Evolutionary conservation across 768 basidiomycete species (phyloP).

Genomic region (Boletus vinaceobasis): DNA sequence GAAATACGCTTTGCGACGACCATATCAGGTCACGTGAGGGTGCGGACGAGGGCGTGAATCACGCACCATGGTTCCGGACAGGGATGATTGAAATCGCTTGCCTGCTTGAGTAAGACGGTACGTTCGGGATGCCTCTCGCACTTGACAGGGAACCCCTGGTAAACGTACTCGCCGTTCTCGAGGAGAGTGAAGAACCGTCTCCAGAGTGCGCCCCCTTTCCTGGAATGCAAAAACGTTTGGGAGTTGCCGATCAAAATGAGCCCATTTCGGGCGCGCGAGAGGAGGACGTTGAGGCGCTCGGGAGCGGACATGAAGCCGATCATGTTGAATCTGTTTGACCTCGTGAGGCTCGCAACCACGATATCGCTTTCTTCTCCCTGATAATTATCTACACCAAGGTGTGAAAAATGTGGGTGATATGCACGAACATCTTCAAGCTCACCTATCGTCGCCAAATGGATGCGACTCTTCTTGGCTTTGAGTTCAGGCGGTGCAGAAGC

Average conservation of each 20-base stretch:
- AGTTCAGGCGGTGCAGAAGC: slow-evolving; percentile 30
- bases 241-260: slow-evolving; percentile 66
- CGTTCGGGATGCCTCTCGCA: slow-evolving; percentile 53
- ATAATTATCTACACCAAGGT: slow-evolving; percentile 55
- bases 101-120: slow-evolving; percentile 35
- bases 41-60: fast-evolving
- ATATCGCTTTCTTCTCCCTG: slow-evolving; percentile 75
- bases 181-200: slow-evolving; percentile 8
- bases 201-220: slow-evolving; percentile 16
- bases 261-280: slow-evolving; percentile 63
- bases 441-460: slow-evolving; percentile 71
- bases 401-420: neutral
- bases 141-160: slow-evolving; percentile 45
- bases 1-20: neutral
- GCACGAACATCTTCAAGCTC: no score
- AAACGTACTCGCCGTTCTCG: slow-evolving; percentile 6
- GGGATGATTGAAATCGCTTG: slow-evolving; percentile 48
- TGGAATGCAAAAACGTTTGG: slow-evolving; percentile 46
- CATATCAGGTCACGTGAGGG: neutral
- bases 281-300: slow-evolving; percentile 65
- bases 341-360: slow-evolving; percentile 55
- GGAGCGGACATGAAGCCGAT: slow-evolving; percentile 73
- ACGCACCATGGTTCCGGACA: slow-evolving; percentile 62
- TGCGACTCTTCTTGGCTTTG: slow-evolving; percentile 34
- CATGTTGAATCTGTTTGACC: slow-evolving; percentile 52